Base-by-base conservation (phyloP, 179 eudicot species). In the Beta macrorhiza region DNA sequence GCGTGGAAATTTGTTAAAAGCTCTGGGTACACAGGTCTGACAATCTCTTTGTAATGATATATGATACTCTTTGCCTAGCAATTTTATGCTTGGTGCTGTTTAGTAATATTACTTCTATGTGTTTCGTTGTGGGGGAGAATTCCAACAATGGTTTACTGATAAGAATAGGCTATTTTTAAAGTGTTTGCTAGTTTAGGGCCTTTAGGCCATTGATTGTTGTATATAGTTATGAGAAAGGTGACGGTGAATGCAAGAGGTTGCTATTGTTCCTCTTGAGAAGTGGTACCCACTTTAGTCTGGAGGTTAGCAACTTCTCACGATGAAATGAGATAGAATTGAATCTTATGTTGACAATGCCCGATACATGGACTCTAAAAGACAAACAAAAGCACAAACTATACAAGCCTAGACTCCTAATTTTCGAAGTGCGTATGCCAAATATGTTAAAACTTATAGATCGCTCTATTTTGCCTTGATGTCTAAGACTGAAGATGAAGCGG, bases 21-120 rank as follows among this genome's bases (percentile, higher is more conserved):
- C 95, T 70, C 84, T 96, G 79, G 94, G 96, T 62, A 89, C 99
- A 78, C 99, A 94, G 99, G 99, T 96, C 79, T 85, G 87, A 56
- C 70, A 53, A 16, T 78, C 22, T 56, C 65, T 70, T 22, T 14
- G 5, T 32, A 44, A 71, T 53, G 45, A 47, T 47, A 12, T 7
- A 3, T 75, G 57, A 17, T 62, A 72, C 49, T 42, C 22, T 45
- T 75, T 53, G 2, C 20, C 32, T 29, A 25, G 9, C 1, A 52
- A 19, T 67, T 52, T 7, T 65, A 12, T 47, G 19, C 51, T 80
- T 7, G 29, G 47, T 15, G 53, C 52, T 11, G 7, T 42, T 32
- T 13, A 52, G 5, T 52, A 70, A 67, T 17, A 3, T 3, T 67
- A 42, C 45, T 22, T 17, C 29, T 9, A n/a, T 62, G 22, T 16